Evolutionary conservation across 306 rosid genomes (phyloP), one percentile per base, ranked within the genome.

Genomic region (Rosa chinensis): DNA sequence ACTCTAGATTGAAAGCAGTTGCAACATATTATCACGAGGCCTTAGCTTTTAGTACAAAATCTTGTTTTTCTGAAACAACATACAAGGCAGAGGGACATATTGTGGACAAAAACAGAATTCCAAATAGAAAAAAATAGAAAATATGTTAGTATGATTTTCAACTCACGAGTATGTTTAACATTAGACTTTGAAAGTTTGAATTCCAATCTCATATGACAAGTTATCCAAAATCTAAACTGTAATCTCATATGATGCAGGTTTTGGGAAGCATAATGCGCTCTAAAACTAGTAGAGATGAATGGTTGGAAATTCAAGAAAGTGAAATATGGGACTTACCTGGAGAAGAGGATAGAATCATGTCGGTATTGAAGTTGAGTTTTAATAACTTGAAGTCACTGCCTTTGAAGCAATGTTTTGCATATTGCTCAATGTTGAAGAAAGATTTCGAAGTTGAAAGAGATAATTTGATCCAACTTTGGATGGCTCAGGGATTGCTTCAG

Each of bases 341-440:
- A 21, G 48, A 20, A 13, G 20, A 64, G 0, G 23, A 64, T 3
- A 23, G 21, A 37, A 45, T 80, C 45, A 32, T 80, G 48, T 50
- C 82, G 0, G 58, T 53, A 0, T 48, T 79, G 11, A 79, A 50
- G 49, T 64, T 79, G 48, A 79, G 78, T 16, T 67, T 81, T 28
- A 59, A 75, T 56, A 39, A 77, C 39, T 61, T 81, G 32, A 39
- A 67, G 6, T 55, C 70, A 10, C 9, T 80, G 0, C 5, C 63
- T 2, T 43, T 81, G 12, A 81, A 75, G 39, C 72, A 75, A 75
- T 81, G 84, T 37, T 81, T 81, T 68, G 76, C 76, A 42, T 81
- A 81, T 32, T 75, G 84, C 70, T 56, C 84, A 18, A 17, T 40
- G 47, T 39, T 66, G 4, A 66, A 2, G 25, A 13, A 68, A 40